Evolutionary conservation across 2,329 filamentous ascomycete genomes (phyloP), one percentile per base, ranked within the genome.

Genomic region (Pseudogymnoascus sp.): DNA sequence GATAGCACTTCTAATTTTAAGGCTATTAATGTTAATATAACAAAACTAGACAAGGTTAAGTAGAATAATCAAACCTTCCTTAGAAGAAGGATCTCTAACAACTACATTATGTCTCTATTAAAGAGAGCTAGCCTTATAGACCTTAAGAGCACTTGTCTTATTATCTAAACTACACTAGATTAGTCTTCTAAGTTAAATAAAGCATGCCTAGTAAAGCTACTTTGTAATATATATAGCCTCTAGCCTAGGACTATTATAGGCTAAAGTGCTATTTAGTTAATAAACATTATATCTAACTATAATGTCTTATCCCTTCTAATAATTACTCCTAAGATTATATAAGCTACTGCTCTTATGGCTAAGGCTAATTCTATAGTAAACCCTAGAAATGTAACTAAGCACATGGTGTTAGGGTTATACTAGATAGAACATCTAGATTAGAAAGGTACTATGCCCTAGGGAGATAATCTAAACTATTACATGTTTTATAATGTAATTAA

Each of bases 401-500:
- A 64, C 14, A 48, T 36, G n/a, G 21, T 61, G 43, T 19, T 60
- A 2, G 64, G 62, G 16, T 39, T 64, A 21, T 66, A 61, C 64
- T 68, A 65, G 67, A 65, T 67, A 62, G 63, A 51, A 11, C 54
- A 48, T 61, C 21, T 68, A 25, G 45, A 1, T 16, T 16, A 60
- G 21, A 61, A 64, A 31, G 66, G 64, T 31, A 65, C 62, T 11
- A 51, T 65, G 7, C 62, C 64, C 14, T 66, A 51, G 64, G 63
- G 63, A 13, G 28, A 65, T 16, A 60, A 65, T 25, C 63, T 62
- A 25, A 21, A 25, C 23, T 67, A 65, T 19, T 19, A 54, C 1
- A 65, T 69, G 5, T 68, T 66, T 25, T 61, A 66, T 7, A 68
- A 67, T 43, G 68, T 70, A 2, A 67, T 67, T 19, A 62, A 63